Base-by-base conservation (phyloP, 164 flowering plant species). In the Vitis amurensis region DNA sequence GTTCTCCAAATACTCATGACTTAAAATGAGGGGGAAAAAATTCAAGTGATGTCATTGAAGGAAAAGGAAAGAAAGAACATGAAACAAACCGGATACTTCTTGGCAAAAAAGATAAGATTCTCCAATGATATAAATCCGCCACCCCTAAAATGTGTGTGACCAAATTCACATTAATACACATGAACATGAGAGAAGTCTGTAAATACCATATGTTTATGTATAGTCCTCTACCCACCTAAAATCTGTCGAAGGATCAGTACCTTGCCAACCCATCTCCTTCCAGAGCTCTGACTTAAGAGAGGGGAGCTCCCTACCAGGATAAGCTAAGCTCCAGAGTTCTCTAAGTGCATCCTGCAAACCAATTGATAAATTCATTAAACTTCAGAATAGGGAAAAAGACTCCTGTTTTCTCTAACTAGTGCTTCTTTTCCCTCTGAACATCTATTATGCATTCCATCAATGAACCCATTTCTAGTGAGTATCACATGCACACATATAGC, bases 241-340 rank as follows among this genome's bases (percentile, higher is more conserved):
- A 80, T 92, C 99, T 62, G 97, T 94, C 66, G 99, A 92, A 53
- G 99, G 99, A 65, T 94, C 99, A 44, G 93, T 17, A 66, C 99
- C 97, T 80, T 94, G 99, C 99, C 99, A 94, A 31, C 99, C 99
- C 99, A 94, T 94, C 47, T 94, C 99, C 76, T 92, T 94, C 99
- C 99, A 94, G 30, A 85, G 85, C 73, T 88, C 97, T 15, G 99
- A 89, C 73, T 91, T 92, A 51, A 92, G 87, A 62, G 92, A 44
- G 62, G 97, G 97, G 65, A 91, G 85, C 61, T 83, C 87, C 75
- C 89, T 87, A 64, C 75, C 76, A 56, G 97, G 99, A 77, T 85
- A 92, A 60, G 97, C 91, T 78, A 94, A 71, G 69, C 84, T 87
- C 99, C 99, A 95, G 13, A 95, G 77, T 69, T 85, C 85, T 84